Evolutionary conservation across 2,329 filamentous ascomycete species (phyloP).

Genomic region (Fusarium begoniae): DNA sequence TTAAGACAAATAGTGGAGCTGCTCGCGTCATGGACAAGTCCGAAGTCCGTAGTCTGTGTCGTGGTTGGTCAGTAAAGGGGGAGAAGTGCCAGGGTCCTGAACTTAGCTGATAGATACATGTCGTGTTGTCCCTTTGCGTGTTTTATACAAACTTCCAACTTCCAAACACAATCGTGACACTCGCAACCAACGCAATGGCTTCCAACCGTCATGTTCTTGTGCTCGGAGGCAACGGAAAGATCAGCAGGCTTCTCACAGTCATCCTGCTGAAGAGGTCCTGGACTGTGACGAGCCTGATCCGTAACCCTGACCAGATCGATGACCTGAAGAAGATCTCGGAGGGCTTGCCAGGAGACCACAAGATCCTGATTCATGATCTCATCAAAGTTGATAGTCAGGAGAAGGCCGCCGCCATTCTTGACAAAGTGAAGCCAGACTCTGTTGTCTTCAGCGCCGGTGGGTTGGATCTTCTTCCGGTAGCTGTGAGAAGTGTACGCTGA

Average conservation of each 20-base stretch:
- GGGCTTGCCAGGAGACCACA: slow-evolving; percentile 65
- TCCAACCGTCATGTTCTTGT: slow-evolving; percentile 63
- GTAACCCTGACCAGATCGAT: slow-evolving; percentile 69
- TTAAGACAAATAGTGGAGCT: slow-evolving; percentile 32
- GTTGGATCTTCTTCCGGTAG: not conserved
- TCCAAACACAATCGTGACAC: not conserved
- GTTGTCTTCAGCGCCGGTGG: slow-evolving; percentile 69
- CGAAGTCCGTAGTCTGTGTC: slow-evolving; percentile 22
- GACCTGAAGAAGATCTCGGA: slow-evolving; percentile 67
- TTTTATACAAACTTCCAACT: slow-evolving; percentile 13
- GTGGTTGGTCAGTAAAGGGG: slow-evolving; percentile 8
- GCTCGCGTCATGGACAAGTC: slow-evolving; percentile 33
- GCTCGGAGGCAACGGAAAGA: slow-evolving; percentile 79
- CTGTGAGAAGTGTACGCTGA: slow-evolving; percentile 16
- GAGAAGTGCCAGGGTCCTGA: slow-evolving; percentile 11
- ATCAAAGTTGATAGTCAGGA: slow-evolving; percentile 73
- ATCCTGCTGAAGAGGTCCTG: slow-evolving; percentile 74
- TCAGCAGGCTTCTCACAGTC: slow-evolving; percentile 75
- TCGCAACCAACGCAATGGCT: slow-evolving; percentile 19
- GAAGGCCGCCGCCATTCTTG: slow-evolving; percentile 61
- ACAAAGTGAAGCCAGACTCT: slow-evolving; percentile 66
- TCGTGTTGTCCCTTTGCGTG: slow-evolving; percentile 3
- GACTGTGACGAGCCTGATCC: slow-evolving; percentile 78
- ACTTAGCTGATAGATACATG: not conserved
- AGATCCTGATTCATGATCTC: slow-evolving; percentile 71